These are phyloP conservation scores for Discostella stelligera DNA, from an alignment of 352 stramenopile genomes.

Conservation along the genomic window DNA sequence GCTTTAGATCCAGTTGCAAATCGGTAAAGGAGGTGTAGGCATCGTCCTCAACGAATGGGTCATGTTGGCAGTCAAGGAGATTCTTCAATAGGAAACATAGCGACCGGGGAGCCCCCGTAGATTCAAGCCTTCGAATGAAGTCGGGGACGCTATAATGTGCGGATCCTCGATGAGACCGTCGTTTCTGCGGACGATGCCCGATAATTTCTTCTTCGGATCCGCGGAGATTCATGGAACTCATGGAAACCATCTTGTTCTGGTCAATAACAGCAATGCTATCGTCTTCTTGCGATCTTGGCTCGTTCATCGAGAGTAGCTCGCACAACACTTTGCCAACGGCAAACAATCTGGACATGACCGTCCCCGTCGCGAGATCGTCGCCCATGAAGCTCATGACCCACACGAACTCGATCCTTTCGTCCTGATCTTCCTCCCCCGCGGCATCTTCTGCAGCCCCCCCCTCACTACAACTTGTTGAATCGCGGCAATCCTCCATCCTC, in stretches of 20 bases:
- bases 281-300: background rate
- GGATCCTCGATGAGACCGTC: background rate
- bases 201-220: background rate
- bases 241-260: background rate
- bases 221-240: background rate
- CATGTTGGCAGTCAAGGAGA: background rate
- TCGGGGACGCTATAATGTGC: background rate
- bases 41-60: background rate
- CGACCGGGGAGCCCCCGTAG: background rate
- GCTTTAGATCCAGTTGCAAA: background rate
- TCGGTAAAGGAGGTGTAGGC: background rate
- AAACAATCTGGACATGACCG: constrained; percentile 6
- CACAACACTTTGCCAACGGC: background rate
- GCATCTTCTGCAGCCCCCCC: background rate
- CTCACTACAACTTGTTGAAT: background rate
- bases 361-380: background rate
- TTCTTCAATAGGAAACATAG: background rate
- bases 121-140: background rate
- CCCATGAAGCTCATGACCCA: constrained; percentile 6
- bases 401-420: background rate
- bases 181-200: background rate
- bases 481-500: background rate
- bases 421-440: background rate
- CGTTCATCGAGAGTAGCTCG: background rate
- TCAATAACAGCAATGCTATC: background rate